These are phyloP conservation scores for Trichoderma citrinoviride DNA, from an alignment of 2,329 filamentous ascomycete species.

Conservation along the genomic window DNA sequence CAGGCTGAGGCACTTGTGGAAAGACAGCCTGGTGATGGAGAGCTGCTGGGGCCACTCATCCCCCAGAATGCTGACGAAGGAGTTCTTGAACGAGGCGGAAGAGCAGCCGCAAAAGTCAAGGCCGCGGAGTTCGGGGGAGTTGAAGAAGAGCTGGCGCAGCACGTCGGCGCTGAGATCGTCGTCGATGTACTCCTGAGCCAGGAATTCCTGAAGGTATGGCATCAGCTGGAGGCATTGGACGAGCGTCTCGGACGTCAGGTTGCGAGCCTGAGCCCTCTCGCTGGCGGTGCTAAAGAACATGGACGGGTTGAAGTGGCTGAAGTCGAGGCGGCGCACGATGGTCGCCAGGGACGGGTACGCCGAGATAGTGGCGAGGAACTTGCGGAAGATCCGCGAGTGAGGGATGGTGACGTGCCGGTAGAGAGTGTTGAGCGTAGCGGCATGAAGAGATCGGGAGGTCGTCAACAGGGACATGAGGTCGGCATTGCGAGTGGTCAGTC, in stretches of 20 bases:
- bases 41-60: constrained; percentile 54
- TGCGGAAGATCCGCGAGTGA: constrained; percentile 79
- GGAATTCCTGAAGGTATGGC: constrained; percentile 72
- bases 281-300: constrained; percentile 72
- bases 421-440: constrained; percentile 69
- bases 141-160: constrained; percentile 67
- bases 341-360: constrained; percentile 67
- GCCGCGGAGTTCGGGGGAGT: constrained; percentile 61
- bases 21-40: constrained; percentile 63
- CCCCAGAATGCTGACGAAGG: constrained; percentile 58
- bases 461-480: constrained; percentile 74
- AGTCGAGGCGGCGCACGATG: constrained; percentile 75
- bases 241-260: constrained; percentile 72
- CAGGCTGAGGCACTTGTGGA: constrained; percentile 76
- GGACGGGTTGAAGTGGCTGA: constrained; percentile 81
- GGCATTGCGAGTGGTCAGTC: constrained; percentile 71
- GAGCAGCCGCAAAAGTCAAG: constrained; percentile 78
- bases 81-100: constrained; percentile 62
- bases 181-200: constrained; percentile 78
- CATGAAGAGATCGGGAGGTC: constrained; percentile 72
- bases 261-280: constrained; percentile 71
- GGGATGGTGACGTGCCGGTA: constrained; percentile 80
- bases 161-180: constrained; percentile 69
- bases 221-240: constrained; percentile 68
- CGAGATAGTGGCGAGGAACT: constrained; percentile 69